A percentile compares a stretch with the other conserved stretches of the same genome.
These are phyloP conservation scores for Asterochloris sp. DNA, from an alignment of 139 green algal genomes.

Conservation along the genomic window DNA sequence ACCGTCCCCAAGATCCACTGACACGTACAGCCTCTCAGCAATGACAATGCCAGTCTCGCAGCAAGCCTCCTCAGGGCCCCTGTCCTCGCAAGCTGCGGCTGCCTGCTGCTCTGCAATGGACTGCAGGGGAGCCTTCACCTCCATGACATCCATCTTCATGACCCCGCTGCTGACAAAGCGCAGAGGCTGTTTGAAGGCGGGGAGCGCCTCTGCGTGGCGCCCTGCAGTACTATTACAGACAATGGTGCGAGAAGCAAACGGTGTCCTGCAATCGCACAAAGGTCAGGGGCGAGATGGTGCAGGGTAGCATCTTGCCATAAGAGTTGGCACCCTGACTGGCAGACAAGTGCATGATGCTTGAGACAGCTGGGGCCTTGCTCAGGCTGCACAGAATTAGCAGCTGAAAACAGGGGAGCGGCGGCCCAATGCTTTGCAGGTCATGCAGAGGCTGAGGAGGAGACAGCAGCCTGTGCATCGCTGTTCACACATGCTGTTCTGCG, in stretches of 20 bases:
- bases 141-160: slow-evolving; percentile 19
- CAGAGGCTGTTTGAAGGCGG: slow-evolving; percentile 19
- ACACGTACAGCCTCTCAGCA: too few relatives aligned
- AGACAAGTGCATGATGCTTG: too few relatives aligned
- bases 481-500: too few relatives aligned
- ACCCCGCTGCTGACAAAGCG: slow-evolving; percentile 29
- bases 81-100: not conserved
- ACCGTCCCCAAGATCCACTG: too few relatives aligned
- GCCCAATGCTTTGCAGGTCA: not conserved
- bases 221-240: not conserved
- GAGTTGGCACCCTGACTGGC: too few relatives aligned
- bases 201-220: not conserved
- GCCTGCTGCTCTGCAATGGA: not conserved
- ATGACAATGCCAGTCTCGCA: too few relatives aligned
- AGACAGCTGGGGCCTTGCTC: not conserved
- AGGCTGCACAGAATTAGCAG: not conserved
- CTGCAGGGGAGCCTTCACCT: not conserved
- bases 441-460: too few relatives aligned
- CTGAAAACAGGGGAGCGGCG: not conserved
- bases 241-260: not conserved
- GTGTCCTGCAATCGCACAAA: too few relatives aligned
- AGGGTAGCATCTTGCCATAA: too few relatives aligned
- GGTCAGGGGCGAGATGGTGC: too few relatives aligned
- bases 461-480: too few relatives aligned
- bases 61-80: too few relatives aligned